Percentiles rank a stretch among this genome's conserved stretches.
Conservation (phyloP, 78 protist genomes). For the Tieghemostelium lacteum region DNA sequence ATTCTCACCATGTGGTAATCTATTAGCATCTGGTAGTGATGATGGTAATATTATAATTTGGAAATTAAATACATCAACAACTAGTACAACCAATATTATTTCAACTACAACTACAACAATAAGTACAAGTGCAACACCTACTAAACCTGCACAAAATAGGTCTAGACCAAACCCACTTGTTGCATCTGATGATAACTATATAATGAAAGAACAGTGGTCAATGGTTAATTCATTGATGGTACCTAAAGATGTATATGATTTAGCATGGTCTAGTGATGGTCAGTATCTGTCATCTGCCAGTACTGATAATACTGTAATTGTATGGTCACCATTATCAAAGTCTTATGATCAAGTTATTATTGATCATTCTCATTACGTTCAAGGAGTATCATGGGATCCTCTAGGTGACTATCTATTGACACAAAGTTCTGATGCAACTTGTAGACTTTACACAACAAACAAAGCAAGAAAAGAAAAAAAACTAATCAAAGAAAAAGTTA, state of each 20-base stretch:
- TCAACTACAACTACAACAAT: background rate
- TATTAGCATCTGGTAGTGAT: conserved; percentile 68
- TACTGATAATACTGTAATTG: conserved; percentile 54
- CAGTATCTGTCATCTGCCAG: conserved; percentile 11
- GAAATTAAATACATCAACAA: conserved; percentile 22
- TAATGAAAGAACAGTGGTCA: conserved; percentile 63
- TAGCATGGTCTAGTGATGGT: conserved; percentile 71
- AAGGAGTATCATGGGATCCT: conserved; percentile 80
- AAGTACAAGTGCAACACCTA: too few species aligned
- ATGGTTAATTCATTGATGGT: conserved; percentile 15
- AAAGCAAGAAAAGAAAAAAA: background rate
- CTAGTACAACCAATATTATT: background rate
- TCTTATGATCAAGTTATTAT: conserved; percentile 28
- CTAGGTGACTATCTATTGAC: conserved; percentile 27
- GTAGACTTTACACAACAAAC: conserved; percentile 32
- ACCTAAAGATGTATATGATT: conserved; percentile 38
- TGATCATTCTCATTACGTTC: conserved; percentile 78
- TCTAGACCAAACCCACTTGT: too few species aligned
- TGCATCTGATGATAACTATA: background rate
- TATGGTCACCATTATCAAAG: conserved; percentile 66
- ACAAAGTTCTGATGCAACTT: conserved; percentile 57
- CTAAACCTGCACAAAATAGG: conserved; percentile 4
- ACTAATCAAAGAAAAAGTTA: background rate
- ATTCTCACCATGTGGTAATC: conserved; percentile 73
- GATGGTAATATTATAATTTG: conserved; percentile 67